Evolutionary conservation across 768 basidiomycete species (phyloP), one percentile per base, ranked within the genome.

Genomic region (Mycena crocata): DNA sequence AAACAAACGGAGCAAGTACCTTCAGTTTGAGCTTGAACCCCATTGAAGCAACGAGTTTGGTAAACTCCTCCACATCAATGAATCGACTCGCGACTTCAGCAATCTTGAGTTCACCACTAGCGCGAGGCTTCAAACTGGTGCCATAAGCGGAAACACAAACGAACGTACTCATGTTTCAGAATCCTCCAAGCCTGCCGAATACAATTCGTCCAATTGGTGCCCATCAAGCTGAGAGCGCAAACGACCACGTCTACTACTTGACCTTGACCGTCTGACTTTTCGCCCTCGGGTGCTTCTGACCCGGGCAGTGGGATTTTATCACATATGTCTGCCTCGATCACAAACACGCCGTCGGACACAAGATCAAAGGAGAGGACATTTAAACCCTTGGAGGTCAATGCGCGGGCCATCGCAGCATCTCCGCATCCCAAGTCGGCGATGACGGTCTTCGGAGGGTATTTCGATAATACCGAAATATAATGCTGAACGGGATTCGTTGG

Each of bases 341-440:
- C 93, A 77, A 86, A 96, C 37, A 82, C 83, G 32, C 83, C 86
- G 64, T 92, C 90, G 5, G 92, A 90, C 8, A 93, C 86, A 35
- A 96, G 83, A 76, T 96, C 94, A 75, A 89, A 96, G 1, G 93
- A 95, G 46, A 93, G 75, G 24, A 93, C 92, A 34, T 79, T 85
- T 71, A 89, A 78, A 30, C 91, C 92, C 75, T 89, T 86, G 0
- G 92, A 87, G 9, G 88, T 79, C 35, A 99, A 84, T 3, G 86
- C 83, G 42, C 86, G 89, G 0, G 96, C 96, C 31, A 99, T 84
- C 9, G 91, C 87, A 26, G 96, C 98, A 76, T 98, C 96, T 28
- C 98, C 98, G 71, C 96, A 98, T 14, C 98, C 98, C 35, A 99
- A 84, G 80, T 99, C 98, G 35, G 89, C 96, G 54, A 99, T 89